Percentiles rank a stretch among this genome's conserved stretches.
These are phyloP conservation scores for Angomonas desouzai DNA, from an alignment of 208 protist genomes.

Conservation along the genomic window DNA sequence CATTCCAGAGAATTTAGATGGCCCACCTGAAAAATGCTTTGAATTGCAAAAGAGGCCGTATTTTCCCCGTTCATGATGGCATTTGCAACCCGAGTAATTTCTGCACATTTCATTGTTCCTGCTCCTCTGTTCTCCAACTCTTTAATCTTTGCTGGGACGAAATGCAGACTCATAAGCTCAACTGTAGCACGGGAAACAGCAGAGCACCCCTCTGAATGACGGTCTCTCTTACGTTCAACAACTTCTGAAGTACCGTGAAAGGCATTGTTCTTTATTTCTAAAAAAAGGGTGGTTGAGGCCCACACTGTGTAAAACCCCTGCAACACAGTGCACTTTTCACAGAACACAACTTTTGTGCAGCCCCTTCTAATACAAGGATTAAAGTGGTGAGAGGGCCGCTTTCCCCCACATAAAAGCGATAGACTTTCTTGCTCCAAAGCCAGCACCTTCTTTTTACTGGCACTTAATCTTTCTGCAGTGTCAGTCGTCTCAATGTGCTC, in stretches of 20 bases:
- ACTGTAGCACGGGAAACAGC: not conserved
- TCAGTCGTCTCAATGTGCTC: no score
- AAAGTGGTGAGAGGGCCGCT: not conserved
- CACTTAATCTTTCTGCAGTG: no score
- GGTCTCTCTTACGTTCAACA: no score
- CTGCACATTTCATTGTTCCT: not conserved
- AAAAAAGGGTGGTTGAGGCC: not conserved
- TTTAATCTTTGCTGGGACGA: not conserved
- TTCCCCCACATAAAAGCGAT: not conserved
- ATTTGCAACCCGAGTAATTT: not conserved
- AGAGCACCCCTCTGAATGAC: no score
- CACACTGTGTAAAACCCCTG: not conserved
- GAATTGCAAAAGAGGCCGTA: not conserved
- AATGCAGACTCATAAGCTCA: not conserved
- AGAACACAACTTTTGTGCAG: not conserved
- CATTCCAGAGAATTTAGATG: not conserved
- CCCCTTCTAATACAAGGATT: not conserved
- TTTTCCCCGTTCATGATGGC: not conserved
- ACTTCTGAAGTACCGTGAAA: no score
- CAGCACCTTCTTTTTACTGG: not conserved
- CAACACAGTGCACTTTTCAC: not conserved
- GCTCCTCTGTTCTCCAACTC: not conserved
- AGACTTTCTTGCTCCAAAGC: not conserved
- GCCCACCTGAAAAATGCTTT: not conserved
- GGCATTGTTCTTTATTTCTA: not conserved